phyloP scores from a whole-genome alignment of 441 rosid genomes.

The Adansonia gregorii region DNA sequence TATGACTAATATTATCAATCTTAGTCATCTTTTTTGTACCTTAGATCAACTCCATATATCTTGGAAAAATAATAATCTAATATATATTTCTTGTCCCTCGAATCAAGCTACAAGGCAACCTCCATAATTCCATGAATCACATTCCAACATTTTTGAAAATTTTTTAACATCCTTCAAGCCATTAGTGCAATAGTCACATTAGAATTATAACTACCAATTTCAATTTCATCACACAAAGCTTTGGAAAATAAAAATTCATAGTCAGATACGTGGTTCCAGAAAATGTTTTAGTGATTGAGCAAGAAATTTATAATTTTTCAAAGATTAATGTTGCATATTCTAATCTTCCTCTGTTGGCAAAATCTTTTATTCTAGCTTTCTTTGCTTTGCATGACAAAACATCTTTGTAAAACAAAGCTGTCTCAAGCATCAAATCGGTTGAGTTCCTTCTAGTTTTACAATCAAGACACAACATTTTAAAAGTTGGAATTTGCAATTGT shows the following conservation, averaged over 20 bases:
- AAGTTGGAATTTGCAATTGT: too few species aligned
- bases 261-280: background rate
- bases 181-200: background rate
- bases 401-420: background rate
- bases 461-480: background rate
- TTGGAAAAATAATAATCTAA: background rate
- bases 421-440: background rate
- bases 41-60: background rate
- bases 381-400: background rate
- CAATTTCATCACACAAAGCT: background rate
- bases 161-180: background rate
- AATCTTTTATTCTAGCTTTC: background rate
- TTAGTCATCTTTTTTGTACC: background rate
- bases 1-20: background rate
- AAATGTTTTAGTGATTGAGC: background rate
- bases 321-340: background rate
- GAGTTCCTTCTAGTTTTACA: background rate
- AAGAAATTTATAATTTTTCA: too few species aligned
- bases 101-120: too few species aligned
- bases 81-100: background rate
- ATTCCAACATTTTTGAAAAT: background rate
- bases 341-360: background rate
- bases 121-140: background rate
- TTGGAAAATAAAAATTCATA: too few species aligned
- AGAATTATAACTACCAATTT: background rate